Base-by-base conservation (phyloP, 495 filamentous ascomycete species). In the Neurospora tetraspora region DNA sequence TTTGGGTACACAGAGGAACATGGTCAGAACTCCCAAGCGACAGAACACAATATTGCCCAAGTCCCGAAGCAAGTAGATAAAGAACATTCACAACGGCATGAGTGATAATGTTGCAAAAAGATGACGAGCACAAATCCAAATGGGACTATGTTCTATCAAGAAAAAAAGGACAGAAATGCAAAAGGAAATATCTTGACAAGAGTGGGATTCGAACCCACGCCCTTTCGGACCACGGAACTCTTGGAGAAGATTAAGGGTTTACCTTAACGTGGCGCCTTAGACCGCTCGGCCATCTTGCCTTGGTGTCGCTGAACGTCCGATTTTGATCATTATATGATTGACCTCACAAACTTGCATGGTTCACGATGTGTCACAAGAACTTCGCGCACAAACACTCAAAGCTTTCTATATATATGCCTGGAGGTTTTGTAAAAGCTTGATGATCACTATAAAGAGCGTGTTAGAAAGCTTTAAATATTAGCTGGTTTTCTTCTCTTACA, bases 161-260 rank as follows among this genome's bases (percentile, higher is more conserved):
- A 14, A 3, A 0, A 0, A 5, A 5, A 31, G 2, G 12, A 14
- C 0, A 0, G 16, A 34, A 65, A 8, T 0, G 0, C 12, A 34
- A 65, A 61, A 65, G 18, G 1, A 65, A 18, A 65, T 18, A 1
- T 34, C 1, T 34, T 77, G 73, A 77, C 73, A 74, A 79, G 78
- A 79, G 78, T 79, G 78, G 78, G 78, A 79, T 79, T 79, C 78
- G 78, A 79, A 78, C 78, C 78, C 78, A 79, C 78, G 78, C 78
- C 77, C 77, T 79, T 79, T 79, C 77, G 77, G 77, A 79, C 76
- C 71, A 74, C 73, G 73, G 73, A 72, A 70, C 11, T 61, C 23
- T 16, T 5, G 2, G 23, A 31, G 12, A 11, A 61, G 53, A 61
- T 61, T 61, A 61, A 61, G 53, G 53, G 53, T 61, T 61, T 3